phyloP scores from a whole-genome alignment of 2,329 filamentous ascomycete species.

The Byssoonygena ceratinophila region DNA sequence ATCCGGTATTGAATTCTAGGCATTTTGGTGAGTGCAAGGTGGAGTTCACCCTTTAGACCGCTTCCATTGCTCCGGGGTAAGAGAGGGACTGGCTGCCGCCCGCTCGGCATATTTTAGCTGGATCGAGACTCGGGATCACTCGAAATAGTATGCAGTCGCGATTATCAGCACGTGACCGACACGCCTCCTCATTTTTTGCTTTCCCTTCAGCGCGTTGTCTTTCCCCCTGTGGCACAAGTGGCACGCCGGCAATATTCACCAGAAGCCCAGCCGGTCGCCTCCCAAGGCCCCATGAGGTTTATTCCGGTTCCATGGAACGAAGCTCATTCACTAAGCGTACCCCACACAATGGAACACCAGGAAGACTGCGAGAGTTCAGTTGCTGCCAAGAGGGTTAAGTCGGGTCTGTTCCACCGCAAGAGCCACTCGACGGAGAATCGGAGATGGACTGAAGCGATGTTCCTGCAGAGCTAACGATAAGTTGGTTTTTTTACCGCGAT shows the following conservation, averaged over 20 bases:
- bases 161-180: conserved; percentile 4
- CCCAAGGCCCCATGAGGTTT: background rate
- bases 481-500: background rate
- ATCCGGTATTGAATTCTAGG: too few species aligned
- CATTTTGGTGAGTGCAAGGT: too few species aligned
- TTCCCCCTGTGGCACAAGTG: conserved; percentile 4
- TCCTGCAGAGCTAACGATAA: background rate
- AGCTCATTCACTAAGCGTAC: background rate
- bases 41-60: background rate
- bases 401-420: background rate
- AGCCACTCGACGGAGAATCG: background rate
- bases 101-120: background rate
- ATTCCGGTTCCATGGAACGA: background rate
- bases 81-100: background rate
- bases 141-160: background rate
- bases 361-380: background rate
- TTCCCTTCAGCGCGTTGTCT: background rate
- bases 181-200: background rate
- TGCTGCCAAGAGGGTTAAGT: background rate
- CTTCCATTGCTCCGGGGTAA: background rate
- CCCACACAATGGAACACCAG: background rate
- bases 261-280: background rate
- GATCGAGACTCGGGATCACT: background rate
- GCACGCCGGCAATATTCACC: too few species aligned
- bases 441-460: too few species aligned